Base-by-base conservation (phyloP, 2,329 filamentous ascomycete species). In the Diaporthe aspalathi region DNA sequence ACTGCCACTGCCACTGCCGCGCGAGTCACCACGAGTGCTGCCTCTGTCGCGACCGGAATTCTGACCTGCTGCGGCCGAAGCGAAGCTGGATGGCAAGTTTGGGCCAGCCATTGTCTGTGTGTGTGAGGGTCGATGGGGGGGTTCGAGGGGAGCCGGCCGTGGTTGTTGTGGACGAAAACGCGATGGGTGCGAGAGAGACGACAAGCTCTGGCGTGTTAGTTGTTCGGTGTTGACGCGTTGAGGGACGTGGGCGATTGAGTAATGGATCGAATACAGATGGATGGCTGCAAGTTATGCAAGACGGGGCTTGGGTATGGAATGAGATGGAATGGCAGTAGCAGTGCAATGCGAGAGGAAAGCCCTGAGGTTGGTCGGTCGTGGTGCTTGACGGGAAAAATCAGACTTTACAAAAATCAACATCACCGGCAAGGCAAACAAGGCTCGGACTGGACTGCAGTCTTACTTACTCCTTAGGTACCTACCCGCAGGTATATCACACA, bases 1-100 rank as follows among this genome's bases (percentile, higher is more conserved):
- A 81, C 88, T 88, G 75, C 84, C 84, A 80, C 80, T 81, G 75
- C 84, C 84, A 80, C 80, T 81, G 75, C 85, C 85, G 75, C 89
- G 86, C 73, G 84, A 84, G 76, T 89, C 89, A 78, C 81, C 85
- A 83, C 87, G 89, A 80, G 86, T 89, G 83, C 82, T 83, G 84
- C 86, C 87, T 77, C 84, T 81, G 81, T 88, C 89, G 80, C 87
- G 89, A 83, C 81, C 90, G 80, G 86, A 84, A 77, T 87, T 91
- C 82, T 93, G 92, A 82, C 92, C 92, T 80, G 93, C 92, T 76
- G 93, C 93, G 78, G 93, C 93, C 80, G 93, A 94, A 81, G 93
- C 93, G 84, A 95, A 95, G 87, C 92, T 94, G 77, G 93, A 94
- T 78, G 92, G 91, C 82, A 94, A 88, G 84, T 92, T 73, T 38